phyloP scores from a whole-genome alignment of 208 protist genomes.

The Trypanosoma congolense region DNA sequence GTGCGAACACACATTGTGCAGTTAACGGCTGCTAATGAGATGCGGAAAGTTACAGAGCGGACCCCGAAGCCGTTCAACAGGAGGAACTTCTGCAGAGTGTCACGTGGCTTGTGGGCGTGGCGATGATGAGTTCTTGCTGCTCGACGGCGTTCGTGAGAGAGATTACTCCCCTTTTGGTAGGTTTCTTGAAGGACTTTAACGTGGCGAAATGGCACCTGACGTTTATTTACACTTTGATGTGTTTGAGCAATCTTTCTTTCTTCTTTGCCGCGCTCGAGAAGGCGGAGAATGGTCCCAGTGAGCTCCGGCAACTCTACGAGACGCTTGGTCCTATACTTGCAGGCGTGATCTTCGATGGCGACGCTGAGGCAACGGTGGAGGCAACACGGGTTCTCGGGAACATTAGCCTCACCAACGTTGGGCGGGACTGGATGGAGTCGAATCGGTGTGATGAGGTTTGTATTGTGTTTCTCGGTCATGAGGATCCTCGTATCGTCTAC shows the following conservation, averaged over 20 bases:
- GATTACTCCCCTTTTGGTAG: slow-evolving; percentile 35
- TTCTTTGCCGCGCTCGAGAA: slow-evolving; percentile 58
- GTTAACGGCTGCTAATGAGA: slow-evolving; percentile 1
- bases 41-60: neutral
- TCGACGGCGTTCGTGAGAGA: slow-evolving; percentile 34
- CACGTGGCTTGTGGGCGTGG: slow-evolving; percentile 69
- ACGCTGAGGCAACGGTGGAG: slow-evolving; percentile 71
- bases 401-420: slow-evolving; percentile 73
- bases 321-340: slow-evolving; percentile 52
- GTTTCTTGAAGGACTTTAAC: slow-evolving; percentile 44
- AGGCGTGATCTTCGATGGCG: slow-evolving; percentile 63
- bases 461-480: slow-evolving; percentile 70
- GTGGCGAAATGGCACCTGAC: slow-evolving; percentile 29
- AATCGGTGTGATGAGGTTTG: slow-evolving; percentile 79
- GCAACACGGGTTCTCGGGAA: slow-evolving; percentile 72
- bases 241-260: slow-evolving; percentile 75
- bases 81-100: slow-evolving; percentile 46
- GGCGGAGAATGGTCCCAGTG: slow-evolving; percentile 11
- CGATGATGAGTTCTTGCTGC: slow-evolving; percentile 46
- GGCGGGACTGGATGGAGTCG: slow-evolving; percentile 76
- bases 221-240: slow-evolving; percentile 72
- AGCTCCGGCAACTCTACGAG: slow-evolving; percentile 38
- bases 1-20: slow-evolving; percentile 10
- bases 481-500: slow-evolving; percentile 76
- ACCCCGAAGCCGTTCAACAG: slow-evolving; percentile 8